phyloP scores from a whole-genome alignment of 495 filamentous ascomycete species.

The Arthonia radiata region DNA sequence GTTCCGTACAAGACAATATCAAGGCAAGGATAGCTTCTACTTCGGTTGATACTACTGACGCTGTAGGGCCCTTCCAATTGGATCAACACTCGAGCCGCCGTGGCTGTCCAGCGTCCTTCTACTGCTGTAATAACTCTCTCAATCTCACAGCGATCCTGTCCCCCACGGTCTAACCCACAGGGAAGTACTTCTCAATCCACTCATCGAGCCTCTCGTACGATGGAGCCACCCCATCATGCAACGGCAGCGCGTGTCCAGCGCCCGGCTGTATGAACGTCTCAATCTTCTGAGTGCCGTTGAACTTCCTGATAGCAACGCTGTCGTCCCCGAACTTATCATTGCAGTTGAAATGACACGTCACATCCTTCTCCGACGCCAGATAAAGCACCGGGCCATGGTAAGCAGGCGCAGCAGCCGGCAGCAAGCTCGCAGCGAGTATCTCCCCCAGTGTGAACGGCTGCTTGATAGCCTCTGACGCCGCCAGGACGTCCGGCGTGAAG shows the following conservation, averaged over 20 bases:
- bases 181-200: no score
- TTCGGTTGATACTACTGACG: no score
- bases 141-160: no score
- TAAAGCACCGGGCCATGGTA: slow-evolving; percentile 12
- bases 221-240: no score
- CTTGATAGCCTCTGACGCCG: slow-evolving; percentile 8
- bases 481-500: slow-evolving; percentile 8
- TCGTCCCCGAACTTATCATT: slow-evolving; percentile 2
- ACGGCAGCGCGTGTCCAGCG: slow-evolving; percentile 14
- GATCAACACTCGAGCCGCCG: no score
- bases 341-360: slow-evolving; percentile 9
- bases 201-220: no score
- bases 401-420: slow-evolving; percentile 3
- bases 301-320: slow-evolving; percentile 5
- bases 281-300: slow-evolving; percentile 8
- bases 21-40: no score
- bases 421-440: slow-evolving; percentile 4
- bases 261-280: slow-evolving; percentile 11
- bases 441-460: slow-evolving; percentile 10
- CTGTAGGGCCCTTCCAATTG: no score
- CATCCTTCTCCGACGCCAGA: slow-evolving; percentile 10
- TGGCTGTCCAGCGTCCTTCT: no score
- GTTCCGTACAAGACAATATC: no score
- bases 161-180: no score
- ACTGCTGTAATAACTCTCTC: no score